Evolutionary conservation across 2,329 filamentous ascomycete genomes (phyloP).

Genomic region (Fusarium sp.): DNA sequence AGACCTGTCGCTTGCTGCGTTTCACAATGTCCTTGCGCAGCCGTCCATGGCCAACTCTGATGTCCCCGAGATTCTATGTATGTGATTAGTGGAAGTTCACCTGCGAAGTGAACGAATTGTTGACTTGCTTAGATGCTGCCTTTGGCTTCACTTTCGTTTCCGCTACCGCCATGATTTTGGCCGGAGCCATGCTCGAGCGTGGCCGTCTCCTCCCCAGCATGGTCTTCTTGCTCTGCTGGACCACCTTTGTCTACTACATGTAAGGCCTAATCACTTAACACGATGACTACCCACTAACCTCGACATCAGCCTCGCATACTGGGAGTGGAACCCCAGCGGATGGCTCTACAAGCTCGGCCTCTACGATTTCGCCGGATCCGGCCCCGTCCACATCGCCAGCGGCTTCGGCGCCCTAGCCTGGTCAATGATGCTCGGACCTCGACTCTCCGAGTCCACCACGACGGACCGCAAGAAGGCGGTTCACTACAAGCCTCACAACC

Average conservation of each 20-base stretch:
- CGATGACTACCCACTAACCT: fast-evolving
- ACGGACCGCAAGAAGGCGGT: slow-evolving; percentile 27
- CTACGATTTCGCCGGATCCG: slow-evolving; percentile 70
- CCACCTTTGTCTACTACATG: slow-evolving; percentile 70
- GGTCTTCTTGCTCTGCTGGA: slow-evolving; percentile 72
- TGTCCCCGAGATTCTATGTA: slow-evolving; percentile 50
- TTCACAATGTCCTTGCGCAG: slow-evolving; percentile 50
- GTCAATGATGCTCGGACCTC: slow-evolving; percentile 70
- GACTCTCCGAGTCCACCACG: slow-evolving; percentile 43
- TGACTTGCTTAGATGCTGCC: slow-evolving; percentile 40
- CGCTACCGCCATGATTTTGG: slow-evolving; percentile 52
- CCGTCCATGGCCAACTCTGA: slow-evolving; percentile 51
- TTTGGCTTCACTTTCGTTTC: slow-evolving; percentile 53
- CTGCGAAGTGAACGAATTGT: too few relatives aligned
- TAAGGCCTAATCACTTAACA: not conserved
- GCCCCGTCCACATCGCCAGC: slow-evolving; percentile 72
- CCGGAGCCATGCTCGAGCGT: slow-evolving; percentile 52
- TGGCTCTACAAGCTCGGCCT: slow-evolving; percentile 71
- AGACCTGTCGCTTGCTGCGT: slow-evolving; percentile 48
- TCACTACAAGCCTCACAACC: slow-evolving; percentile 67
- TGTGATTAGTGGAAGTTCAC: not conserved
- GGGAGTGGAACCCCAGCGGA: slow-evolving; percentile 75
- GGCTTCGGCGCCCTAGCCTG: slow-evolving; percentile 73
- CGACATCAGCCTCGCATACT: slow-evolving; percentile 56
- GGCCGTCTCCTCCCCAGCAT: slow-evolving; percentile 59